Evolutionary conservation across 2,329 filamentous ascomycete species (phyloP).

Genomic region (Furcasterigmium sp.): DNA sequence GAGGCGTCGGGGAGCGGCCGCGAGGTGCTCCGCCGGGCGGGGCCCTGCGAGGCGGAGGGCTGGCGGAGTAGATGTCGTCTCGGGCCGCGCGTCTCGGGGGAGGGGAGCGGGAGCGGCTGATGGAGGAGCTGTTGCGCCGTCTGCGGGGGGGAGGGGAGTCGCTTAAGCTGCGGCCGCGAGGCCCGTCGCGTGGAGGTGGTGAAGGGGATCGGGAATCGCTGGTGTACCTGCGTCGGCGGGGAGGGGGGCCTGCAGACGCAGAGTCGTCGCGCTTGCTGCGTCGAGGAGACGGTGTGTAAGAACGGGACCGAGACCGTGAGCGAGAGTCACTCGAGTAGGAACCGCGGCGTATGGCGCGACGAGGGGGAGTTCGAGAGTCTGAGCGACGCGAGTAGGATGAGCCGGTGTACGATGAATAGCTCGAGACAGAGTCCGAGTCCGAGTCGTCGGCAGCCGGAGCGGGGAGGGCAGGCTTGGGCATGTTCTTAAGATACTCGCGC

Average conservation of each 20-base stretch:
- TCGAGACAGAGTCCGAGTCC: conserved; percentile 68
- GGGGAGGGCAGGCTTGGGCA: conserved; percentile 77
- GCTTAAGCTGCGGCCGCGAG: conserved; percentile 9
- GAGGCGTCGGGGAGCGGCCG: conserved; percentile 10
- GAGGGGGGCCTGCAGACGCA: conserved; percentile 22
- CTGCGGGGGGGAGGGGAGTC: conserved; percentile 2
- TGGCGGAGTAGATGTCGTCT: conserved; percentile 16
- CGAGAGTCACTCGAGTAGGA: conserved; percentile 30
- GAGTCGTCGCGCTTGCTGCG: conserved; percentile 13
- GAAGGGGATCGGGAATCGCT: conserved; percentile 22
- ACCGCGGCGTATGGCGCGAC: conserved; percentile 27
- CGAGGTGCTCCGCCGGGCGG: background rate
- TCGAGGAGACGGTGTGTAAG: conserved; percentile 7
- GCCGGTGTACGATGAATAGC: conserved; percentile 70
- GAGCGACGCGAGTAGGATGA: conserved; percentile 57
- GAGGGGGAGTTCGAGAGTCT: conserved; percentile 34
- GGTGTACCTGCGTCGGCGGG: conserved; percentile 17
- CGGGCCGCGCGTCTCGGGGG: conserved; percentile 11
- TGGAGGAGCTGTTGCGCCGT: conserved; percentile 4
- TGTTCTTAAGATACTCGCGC: conserved; percentile 83
- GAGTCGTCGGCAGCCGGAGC: conserved; percentile 58
- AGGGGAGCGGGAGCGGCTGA: conserved; percentile 23
- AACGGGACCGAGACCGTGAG: conserved; percentile 25
- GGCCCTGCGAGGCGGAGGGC: conserved; percentile 9
- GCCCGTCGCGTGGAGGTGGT: conserved; percentile 19